Conservation (phyloP, 2,329 filamentous ascomycete genomes). For the Trichoderma oligosporum region DNA sequence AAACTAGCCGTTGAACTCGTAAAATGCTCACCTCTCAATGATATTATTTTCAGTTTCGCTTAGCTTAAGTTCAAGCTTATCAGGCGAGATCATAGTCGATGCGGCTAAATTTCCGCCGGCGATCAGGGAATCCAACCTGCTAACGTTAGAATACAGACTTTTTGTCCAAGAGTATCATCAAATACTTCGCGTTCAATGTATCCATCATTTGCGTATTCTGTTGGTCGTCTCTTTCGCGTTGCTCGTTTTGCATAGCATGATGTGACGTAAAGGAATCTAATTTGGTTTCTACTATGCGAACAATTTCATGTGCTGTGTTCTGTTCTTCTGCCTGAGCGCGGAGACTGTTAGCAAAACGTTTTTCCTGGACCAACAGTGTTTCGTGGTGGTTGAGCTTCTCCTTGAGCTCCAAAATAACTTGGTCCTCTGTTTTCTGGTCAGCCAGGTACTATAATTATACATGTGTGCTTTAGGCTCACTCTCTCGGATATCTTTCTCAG, state of each 20-base stretch:
- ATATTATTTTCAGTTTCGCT: neutral
- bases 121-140: conserved; percentile 12
- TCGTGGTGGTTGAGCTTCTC: conserved; percentile 24
- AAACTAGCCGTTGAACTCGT: neutral
- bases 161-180: neutral
- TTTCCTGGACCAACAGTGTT: conserved; percentile 11
- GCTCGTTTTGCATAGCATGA: conserved; percentile 7
- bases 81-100: neutral
- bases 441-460: neutral
- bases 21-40: conserved; percentile 5
- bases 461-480: conserved; percentile 24
- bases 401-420: conserved; percentile 26
- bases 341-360: conserved; percentile 12
- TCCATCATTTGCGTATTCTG: conserved; percentile 5
- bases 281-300: conserved; percentile 22
- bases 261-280: conserved; percentile 23
- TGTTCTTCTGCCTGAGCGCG: conserved; percentile 21
- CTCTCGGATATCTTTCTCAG: conserved; percentile 23
- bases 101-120: neutral
- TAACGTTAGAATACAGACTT: neutral
- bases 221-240: conserved; percentile 5
- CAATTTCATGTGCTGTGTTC: conserved; percentile 11
- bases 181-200: conserved; percentile 25
- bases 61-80: conserved; percentile 3
- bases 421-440: conserved; percentile 25